Base-by-base conservation (phyloP, 2,329 filamentous ascomycete genomes). In the Truncatella angustata region DNA sequence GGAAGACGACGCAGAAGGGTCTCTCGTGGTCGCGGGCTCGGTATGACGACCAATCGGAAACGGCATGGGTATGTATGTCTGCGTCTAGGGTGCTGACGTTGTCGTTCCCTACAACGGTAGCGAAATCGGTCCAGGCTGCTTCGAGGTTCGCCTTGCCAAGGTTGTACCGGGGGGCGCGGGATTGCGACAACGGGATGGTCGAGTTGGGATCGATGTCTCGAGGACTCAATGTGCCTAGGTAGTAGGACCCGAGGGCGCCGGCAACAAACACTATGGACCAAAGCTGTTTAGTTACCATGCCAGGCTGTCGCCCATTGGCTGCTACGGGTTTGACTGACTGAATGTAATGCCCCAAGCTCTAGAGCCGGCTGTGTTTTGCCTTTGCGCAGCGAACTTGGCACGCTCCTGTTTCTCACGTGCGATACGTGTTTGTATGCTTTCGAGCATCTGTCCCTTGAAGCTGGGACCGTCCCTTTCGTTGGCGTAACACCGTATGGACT, bases 1-100 rank as follows among this genome's bases (percentile, higher is more conserved):
- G 90, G 59, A 85, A 90, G 12, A 91, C 77, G 10, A 93, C 77
- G 66, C 91, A 79, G 64, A 87, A 87, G 11, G 83, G 78, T 40
- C 75, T 72, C 53, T 84, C 73, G 2, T 73, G 65, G 12, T 73
- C 68, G 26, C 71, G 69, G 44, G 73, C 69, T 43, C 72, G 73
- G 67, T 87, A 81, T 26, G 81, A 79, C 40, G 83, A 86, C 84
- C 84, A 88, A 40, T 79, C 77, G 21, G 82, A 86, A 26, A 76
- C 77, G 32, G 82, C 70, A 65, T 88, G 85, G 46, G 73, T 69
- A 23, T 76, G 69, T 30, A 86, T 69, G 59, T 86, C 82, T 18
- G 71, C 67, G 28, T 78, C 72, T 6, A 76, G 50, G 12, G 85
- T 88, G 67, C 80, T 85, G 51, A 88, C 83, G 59, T 87, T 77